These are phyloP conservation scores for Suillus discolor DNA, from an alignment of 768 basidiomycete genomes.

Conservation along the genomic window DNA sequence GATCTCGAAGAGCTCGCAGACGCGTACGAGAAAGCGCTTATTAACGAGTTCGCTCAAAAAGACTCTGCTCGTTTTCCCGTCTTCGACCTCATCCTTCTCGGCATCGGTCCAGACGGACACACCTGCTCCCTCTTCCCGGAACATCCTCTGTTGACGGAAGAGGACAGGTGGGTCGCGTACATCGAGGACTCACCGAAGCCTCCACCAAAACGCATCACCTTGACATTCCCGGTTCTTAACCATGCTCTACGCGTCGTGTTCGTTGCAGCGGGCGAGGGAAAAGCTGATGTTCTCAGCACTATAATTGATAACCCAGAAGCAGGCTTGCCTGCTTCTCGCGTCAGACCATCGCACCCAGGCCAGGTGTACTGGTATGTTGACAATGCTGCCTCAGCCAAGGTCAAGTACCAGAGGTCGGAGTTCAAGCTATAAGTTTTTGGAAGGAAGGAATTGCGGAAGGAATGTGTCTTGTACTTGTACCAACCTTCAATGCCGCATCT, in stretches of 20 bases:
- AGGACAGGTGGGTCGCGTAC: slow-evolving; percentile 93
- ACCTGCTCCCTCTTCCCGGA: slow-evolving; percentile 96
- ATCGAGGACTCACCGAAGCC: slow-evolving; percentile 95
- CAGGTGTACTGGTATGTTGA: slow-evolving; percentile 96
- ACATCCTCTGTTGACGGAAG: slow-evolving; percentile 83
- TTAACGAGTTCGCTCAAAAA: slow-evolving; percentile 87
- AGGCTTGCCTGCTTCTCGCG: slow-evolving; percentile 81
- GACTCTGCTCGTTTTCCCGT: slow-evolving; percentile 96
- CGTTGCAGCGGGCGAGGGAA: slow-evolving; percentile 82
- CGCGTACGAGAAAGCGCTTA: slow-evolving; percentile 81
- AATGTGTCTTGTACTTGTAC: slow-evolving; percentile 29
- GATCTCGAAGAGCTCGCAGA: slow-evolving; percentile 83
- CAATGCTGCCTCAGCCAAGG: slow-evolving; percentile 72
- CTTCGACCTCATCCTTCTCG: slow-evolving; percentile 96
- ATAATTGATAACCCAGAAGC: slow-evolving; percentile 83
- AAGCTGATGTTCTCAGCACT: slow-evolving; percentile 69
- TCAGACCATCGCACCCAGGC: slow-evolving; percentile 77
- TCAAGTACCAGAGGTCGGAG: slow-evolving; percentile 55
- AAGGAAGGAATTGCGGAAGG: slow-evolving; percentile 7
- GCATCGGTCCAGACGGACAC: slow-evolving; percentile 98
- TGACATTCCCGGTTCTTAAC: slow-evolving; percentile 91
- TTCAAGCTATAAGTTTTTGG: slow-evolving; percentile 51
- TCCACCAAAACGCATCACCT: slow-evolving; percentile 85
- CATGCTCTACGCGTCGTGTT: slow-evolving; percentile 88
- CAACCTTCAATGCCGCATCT: slow-evolving; percentile 15